Evolutionary conservation across 352 stramenopile species (phyloP).

Genomic region (Phytopythium boreale): DNA sequence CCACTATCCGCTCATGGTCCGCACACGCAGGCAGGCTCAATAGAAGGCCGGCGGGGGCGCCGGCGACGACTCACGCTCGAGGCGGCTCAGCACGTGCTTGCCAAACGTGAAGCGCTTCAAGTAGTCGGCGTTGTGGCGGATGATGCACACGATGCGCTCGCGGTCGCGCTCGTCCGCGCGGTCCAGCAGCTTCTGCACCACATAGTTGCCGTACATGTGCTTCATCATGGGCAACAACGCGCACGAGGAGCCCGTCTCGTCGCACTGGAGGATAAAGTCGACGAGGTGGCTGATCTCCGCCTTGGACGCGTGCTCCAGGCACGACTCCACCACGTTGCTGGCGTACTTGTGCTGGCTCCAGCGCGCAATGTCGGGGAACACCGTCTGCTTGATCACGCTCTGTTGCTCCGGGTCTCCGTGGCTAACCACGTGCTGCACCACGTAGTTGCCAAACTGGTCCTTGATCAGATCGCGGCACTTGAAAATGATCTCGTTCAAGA

Average conservation of each 20-base stretch:
- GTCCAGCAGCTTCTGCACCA: constrained; percentile 96
- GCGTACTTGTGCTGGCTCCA: constrained; percentile 96
- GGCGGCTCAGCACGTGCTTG: constrained; percentile 88
- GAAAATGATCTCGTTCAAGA: constrained; percentile 93
- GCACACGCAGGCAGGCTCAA: constrained; percentile 12
- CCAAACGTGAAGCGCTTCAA: constrained; percentile 92
- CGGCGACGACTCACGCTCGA: constrained; percentile 25
- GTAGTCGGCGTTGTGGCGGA: constrained; percentile 88
- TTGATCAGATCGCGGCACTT: constrained; percentile 86
- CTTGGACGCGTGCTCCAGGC: constrained; percentile 85
- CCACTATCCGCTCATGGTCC: not conserved
- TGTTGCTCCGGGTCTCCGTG: constrained; percentile 88
- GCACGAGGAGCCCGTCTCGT: constrained; percentile 68
- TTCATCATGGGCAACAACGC: constrained; percentile 93
- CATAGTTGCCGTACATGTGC: constrained; percentile 96
- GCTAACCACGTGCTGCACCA: constrained; percentile 98
- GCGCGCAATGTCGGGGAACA: constrained; percentile 85
- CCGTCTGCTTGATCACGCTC: constrained; percentile 76
- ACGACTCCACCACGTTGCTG: constrained; percentile 96
- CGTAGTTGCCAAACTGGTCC: constrained; percentile 99
- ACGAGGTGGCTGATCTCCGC: constrained; percentile 81
- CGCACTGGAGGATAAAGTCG: constrained; percentile 71
- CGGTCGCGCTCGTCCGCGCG: constrained; percentile 83
- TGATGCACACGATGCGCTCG: constrained; percentile 87
- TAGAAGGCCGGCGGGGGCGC: constrained; percentile 19